Evolutionary conservation across 2,329 filamentous ascomycete genomes (phyloP).

Genomic region (Hypoxylon sp.): DNA sequence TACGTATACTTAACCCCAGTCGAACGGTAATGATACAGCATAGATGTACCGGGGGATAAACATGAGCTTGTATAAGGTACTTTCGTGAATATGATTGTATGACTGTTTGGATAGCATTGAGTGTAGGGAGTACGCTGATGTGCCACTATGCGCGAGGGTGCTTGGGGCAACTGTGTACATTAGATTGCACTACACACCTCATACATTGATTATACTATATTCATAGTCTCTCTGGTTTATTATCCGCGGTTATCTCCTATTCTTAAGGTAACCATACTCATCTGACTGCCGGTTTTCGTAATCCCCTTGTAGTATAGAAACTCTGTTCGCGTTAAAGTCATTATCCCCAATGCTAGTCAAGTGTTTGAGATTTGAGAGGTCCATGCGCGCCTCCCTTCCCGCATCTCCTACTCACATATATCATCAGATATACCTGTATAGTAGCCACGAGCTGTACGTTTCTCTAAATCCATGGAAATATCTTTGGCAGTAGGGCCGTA

Average conservation of each 20-base stretch:
- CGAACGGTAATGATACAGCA: slow-evolving; percentile 2
- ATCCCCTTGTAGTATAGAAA: not conserved
- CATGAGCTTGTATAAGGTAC: not conserved
- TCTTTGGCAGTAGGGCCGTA: no score
- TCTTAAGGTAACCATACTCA: not conserved
- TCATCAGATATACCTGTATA: no score
- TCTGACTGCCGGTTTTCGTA: not conserved
- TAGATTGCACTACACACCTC: not conserved
- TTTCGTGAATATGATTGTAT: not conserved
- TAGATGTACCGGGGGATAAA: not conserved
- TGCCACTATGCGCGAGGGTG: not conserved
- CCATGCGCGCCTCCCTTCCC: no score
- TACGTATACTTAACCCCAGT: slow-evolving; percentile 43
- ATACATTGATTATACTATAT: not conserved
- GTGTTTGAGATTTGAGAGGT: no score
- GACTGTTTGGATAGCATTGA: not conserved
- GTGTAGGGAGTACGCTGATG: no score
- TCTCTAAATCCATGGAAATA: no score
- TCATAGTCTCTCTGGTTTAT: not conserved
- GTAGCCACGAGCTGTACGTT: no score
- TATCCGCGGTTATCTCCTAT: not conserved
- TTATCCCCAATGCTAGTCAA: no score
- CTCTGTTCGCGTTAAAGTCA: no score
- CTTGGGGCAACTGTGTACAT: not conserved
- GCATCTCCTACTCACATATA: no score